Percentiles rank a stretch among this genome's conserved stretches.
Conservation (phyloP, 345 rosid genomes). For the Iberis pinnata region DNA sequence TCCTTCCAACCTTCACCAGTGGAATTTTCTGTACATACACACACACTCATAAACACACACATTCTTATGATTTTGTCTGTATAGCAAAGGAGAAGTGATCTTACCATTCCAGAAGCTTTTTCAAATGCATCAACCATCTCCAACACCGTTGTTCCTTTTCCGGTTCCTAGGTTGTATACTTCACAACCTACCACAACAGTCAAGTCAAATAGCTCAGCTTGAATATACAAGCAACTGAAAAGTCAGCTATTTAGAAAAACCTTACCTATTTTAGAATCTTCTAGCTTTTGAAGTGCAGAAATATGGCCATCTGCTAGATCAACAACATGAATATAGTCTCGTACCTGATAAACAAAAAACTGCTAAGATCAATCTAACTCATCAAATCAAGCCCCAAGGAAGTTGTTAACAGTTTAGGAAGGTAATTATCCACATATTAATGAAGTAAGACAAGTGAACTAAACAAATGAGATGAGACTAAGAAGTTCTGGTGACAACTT, state of each 20-base stretch:
- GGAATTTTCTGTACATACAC: conserved; percentile 66
- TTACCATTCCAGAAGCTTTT: conserved; percentile 89
- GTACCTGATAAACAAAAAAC: conserved; percentile 45
- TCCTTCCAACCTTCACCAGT: conserved; percentile 56
- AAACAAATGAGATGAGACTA: too few species aligned
- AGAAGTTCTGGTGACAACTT: too few species aligned
- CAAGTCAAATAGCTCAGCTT: conserved; percentile 2
- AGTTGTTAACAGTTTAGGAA: background rate
- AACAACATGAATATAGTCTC: conserved; percentile 91
- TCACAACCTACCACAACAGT: conserved; percentile 57
- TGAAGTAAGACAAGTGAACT: background rate
- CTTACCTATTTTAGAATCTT: conserved; percentile 61
- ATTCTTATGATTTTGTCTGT: too few species aligned
- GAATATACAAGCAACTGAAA: background rate
- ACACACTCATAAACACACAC: background rate
- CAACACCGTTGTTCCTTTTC: conserved; percentile 91
- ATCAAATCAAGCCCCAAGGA: background rate
- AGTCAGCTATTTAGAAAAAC: background rate
- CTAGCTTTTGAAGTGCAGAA: conserved; percentile 70
- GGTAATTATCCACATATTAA: background rate
- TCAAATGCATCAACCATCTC: conserved; percentile 97
- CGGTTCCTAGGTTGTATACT: conserved; percentile 92
- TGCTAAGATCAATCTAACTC: conserved; percentile 9
- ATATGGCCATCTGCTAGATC: conserved; percentile 95
- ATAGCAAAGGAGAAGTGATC: background rate